Evolutionary conservation across 2,329 filamentous ascomycete genomes (phyloP), one percentile per base, ranked within the genome.

Genomic region (Lachnellula subtilissima): DNA sequence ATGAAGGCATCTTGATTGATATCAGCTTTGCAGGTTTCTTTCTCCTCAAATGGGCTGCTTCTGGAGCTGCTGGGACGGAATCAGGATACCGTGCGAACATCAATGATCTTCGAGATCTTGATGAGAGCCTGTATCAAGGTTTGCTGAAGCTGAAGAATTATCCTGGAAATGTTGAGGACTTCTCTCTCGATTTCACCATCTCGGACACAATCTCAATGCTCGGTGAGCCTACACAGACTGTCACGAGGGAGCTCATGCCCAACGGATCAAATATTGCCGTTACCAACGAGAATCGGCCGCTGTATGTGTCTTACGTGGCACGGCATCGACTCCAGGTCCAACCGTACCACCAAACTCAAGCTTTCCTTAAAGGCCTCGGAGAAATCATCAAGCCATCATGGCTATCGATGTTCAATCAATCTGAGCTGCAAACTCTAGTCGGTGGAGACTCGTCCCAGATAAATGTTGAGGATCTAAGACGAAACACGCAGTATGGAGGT

Each of bases 351-450:
- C 91, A 97, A 68, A 97, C 92, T 0, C 81, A 85, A 22, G 91
- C 91, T 1, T 99, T 99, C 71, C 80, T 99, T 7, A 85, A 85
- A 54, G 94, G 94, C 0, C 83, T 99, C 1, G 85, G 88, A 22
- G 80, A 86, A 61, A 96, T 99, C 68, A 94, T 99, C 62, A 87
- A 92, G 56, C 92, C 93, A 0, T 84, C 84, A 3, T 99, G 94
- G 94, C 81, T 99, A 4, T 91, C 88, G 66, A 97, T 99, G 94
- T 99, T 99, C 78, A 99, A 99, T 72, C 93, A 97, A 71, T 84
- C 84, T 3, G 94, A 99, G 71, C 81, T 99, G 4, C 94, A 97
- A 73, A 94, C 90, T 1, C 85, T 99, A 5, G 88, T 99, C 15
- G 90, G 91, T 52, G 94, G 94, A 45, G 91, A 96, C 65, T 87